These are phyloP conservation scores for Rhododendron vialii DNA, from an alignment of 148 eudicot genomes.

Conservation along the genomic window DNA sequence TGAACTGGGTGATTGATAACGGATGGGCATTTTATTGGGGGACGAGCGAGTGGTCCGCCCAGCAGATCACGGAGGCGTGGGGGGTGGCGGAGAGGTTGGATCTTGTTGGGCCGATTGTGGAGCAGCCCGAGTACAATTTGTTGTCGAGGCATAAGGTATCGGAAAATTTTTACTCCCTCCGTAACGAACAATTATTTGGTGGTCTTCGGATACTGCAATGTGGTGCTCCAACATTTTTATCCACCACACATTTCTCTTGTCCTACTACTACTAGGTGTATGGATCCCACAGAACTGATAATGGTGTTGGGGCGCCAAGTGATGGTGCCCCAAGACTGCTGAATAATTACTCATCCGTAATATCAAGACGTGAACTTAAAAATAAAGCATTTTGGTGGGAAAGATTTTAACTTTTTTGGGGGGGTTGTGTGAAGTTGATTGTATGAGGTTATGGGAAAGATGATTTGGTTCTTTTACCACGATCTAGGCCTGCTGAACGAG, in stretches of 20 bases:
- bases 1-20: conserved; percentile 88
- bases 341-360: background rate
- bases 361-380: background rate
- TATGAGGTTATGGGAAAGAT: background rate
- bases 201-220: no score
- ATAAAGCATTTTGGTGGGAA: no score
- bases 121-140: conserved; percentile 95
- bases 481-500: background rate
- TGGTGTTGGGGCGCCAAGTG: no score
- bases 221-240: no score
- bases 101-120: conserved; percentile 83
- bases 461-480: background rate
- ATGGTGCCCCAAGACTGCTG: no score
- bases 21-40: conserved; percentile 99
- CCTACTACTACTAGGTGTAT: no score
- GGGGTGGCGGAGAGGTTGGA: conserved; percentile 67
- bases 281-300: no score
- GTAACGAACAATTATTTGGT: no score
- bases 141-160: conserved; percentile 78
- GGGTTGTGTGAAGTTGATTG: background rate
- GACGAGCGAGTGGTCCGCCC: conserved; percentile 98
- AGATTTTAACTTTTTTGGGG: background rate
- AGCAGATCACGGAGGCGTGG: conserved; percentile 98
- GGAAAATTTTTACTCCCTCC: no score
- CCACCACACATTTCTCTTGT: no score